Base-by-base conservation (phyloP, 108 stramenopile genomes). In the Skeletonema potamos region DNA sequence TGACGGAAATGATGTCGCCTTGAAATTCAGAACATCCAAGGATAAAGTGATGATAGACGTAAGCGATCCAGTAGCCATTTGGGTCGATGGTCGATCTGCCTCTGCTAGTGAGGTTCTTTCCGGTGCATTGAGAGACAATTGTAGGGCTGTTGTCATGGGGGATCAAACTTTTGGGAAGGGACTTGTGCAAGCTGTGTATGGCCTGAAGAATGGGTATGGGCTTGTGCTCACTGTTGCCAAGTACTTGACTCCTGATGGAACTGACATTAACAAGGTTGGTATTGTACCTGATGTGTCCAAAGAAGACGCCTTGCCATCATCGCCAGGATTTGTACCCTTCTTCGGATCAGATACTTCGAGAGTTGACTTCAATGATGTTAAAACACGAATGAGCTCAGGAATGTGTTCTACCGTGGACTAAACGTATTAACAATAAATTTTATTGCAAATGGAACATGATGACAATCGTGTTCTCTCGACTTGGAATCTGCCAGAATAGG, bases 181-280 rank as follows among this genome's bases (percentile, higher is more conserved):
- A 28, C 68, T 96, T 18, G 94, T 99, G 18, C 98, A 99, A 78
- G 97, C 93, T 6, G 97, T 97, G 43, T 97, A 96, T 70, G 97
- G 97, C 11, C 64, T 99, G 66, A 88, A 86, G 44, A 93, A 97
- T 75, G 96, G 96, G 3, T 87, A 85, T 32, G 97, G 97, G 12
- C 74, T 97, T 32, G 93, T 97, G 5, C 72, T 98, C 29, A 98
- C 98, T 3, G 97, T 97, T 7, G 98, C 97, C 18, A 83, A 87
- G 58, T 98, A 97, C 69, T 77, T 92, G 9, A 97, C 98, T 24
- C 97, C 98, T 5, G 74, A 59, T 30, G 97, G 96, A 11, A 90
- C 80, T 0, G 90, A 91, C 28, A 97, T 98, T 27, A 96, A 98
- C 73, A 94, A 90, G 17, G 56, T 69, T 36, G 96, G 96, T 6